Conservation (phyloP, 2,329 filamentous ascomycete genomes). For the Aspergillus awamori region DNA sequence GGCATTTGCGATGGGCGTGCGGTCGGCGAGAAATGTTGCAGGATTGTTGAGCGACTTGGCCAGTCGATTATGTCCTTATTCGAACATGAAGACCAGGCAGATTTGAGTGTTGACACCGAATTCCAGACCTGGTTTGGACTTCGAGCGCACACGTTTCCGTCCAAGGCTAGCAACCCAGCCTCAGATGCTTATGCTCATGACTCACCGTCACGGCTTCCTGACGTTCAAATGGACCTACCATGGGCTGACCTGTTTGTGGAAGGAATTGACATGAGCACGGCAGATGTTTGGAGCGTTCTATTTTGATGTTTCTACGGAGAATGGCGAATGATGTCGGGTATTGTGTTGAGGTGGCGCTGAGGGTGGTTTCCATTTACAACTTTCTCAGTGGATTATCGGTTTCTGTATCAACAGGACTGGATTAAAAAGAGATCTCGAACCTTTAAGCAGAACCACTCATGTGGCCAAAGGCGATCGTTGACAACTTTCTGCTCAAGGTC, state of each 20-base stretch:
- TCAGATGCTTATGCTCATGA: not conserved
- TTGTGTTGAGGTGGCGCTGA: too few species aligned
- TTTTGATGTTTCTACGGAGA: not conserved
- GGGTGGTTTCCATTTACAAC: too few species aligned
- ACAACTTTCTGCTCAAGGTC: too few species aligned
- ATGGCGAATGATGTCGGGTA: too few species aligned
- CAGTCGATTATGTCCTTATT: slow-evolving; percentile 23
- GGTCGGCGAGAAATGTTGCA: slow-evolving; percentile 22
- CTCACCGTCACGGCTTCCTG: slow-evolving; percentile 12
- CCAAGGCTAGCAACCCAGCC: not conserved
- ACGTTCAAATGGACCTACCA: slow-evolving; percentile 14
- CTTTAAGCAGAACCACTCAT: too few species aligned
- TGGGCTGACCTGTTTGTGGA: slow-evolving; percentile 19
- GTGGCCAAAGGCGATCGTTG: too few species aligned
- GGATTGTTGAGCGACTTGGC: slow-evolving; percentile 23
- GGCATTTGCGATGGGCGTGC: slow-evolving; percentile 19
- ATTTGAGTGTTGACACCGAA: slow-evolving; percentile 23
- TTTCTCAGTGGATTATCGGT: too few species aligned
- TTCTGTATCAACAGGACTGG: too few species aligned
- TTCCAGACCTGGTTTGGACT: slow-evolving; percentile 30
- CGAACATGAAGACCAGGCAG: slow-evolving; percentile 14
- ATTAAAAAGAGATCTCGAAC: too few species aligned
- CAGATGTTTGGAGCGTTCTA: slow-evolving; percentile 16
- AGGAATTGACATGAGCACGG: slow-evolving; percentile 15
- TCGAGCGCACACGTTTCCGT: slow-evolving; percentile 17